A percentile compares a stretch with the other conserved stretches of the same genome.
phyloP scores from a whole-genome alignment of 2,329 filamentous ascomycete genomes.

The Claviceps quebecensis region DNA sequence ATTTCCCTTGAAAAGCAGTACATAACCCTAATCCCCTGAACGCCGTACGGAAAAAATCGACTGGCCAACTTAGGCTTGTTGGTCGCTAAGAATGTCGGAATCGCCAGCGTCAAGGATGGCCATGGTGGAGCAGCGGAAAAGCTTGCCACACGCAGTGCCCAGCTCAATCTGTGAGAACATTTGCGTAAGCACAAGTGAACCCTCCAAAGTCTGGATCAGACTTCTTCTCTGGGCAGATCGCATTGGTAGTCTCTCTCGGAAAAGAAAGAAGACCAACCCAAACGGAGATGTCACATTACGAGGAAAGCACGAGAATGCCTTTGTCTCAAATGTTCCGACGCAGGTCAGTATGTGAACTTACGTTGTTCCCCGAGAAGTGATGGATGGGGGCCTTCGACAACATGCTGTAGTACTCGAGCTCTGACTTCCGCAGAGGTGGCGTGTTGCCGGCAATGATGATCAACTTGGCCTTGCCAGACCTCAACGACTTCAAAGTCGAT shows the following conservation, averaged over 20 bases:
- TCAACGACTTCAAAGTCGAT: constrained; percentile 63
- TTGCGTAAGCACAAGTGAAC: constrained; percentile 48
- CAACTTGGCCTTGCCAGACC: constrained; percentile 95
- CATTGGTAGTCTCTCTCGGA: constrained; percentile 15
- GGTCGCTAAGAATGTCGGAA: constrained; percentile 88
- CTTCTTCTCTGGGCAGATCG: constrained; percentile 81
- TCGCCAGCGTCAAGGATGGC: constrained; percentile 93
- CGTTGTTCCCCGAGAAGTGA: constrained; percentile 98
- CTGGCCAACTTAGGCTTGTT: constrained; percentile 39
- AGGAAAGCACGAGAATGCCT: background rate
- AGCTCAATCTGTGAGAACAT: constrained; percentile 68
- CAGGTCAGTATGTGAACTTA: constrained; percentile 41
- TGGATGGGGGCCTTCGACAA: constrained; percentile 88
- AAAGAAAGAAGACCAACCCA: constrained; percentile 1
- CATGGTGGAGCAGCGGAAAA: constrained; percentile 97
- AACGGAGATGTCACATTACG: background rate
- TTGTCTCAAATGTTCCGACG: background rate
- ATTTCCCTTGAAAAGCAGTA: constrained; percentile 20
- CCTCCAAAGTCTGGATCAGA: constrained; percentile 77
- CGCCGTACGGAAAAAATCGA: constrained; percentile 23
- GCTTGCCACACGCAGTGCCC: constrained; percentile 95
- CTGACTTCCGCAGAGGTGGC: constrained; percentile 91
- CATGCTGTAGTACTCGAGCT: constrained; percentile 94
- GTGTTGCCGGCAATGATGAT: constrained; percentile 92
- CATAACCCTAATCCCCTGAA: constrained; percentile 22